Conservation (phyloP, 2,329 filamentous ascomycete genomes). For the Blumeria graminis region DNA sequence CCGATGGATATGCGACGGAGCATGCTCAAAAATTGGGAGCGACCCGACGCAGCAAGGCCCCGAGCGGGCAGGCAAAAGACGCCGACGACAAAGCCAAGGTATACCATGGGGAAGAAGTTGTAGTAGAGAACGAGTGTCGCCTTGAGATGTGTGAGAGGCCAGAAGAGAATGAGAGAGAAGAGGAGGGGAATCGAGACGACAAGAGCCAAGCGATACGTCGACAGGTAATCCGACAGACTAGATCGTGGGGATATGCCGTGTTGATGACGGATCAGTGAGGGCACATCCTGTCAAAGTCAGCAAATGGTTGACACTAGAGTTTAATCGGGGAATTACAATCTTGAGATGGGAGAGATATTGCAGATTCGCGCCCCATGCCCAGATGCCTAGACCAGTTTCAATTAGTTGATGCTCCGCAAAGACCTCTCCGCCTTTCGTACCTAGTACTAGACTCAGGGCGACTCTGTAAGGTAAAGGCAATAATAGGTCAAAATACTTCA, state of each 20-base stretch:
- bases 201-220: constrained; percentile 66
- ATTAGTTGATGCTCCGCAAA: constrained; percentile 1
- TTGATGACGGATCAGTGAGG: constrained; percentile 68
- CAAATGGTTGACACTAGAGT: constrained; percentile 1
- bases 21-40: constrained; percentile 49
- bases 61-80: constrained; percentile 52
- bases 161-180: constrained; percentile 58
- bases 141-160: constrained; percentile 50
- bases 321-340: constrained; percentile 29
- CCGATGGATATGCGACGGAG: constrained; percentile 61
- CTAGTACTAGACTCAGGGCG: constrained; percentile 62
- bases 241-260: constrained; percentile 38
- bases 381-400: constrained; percentile 38
- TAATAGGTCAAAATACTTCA: constrained; percentile 69
- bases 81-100: constrained; percentile 47
- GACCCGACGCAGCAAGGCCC: constrained; percentile 43
- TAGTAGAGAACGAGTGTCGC: constrained; percentile 46
- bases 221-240: constrained; percentile 52
- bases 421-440: constrained; percentile 22
- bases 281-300: constrained; percentile 36
- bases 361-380: constrained; percentile 86
- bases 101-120: constrained; percentile 69
- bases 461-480: constrained; percentile 80
- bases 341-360: constrained; percentile 58
- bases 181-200: constrained; percentile 48